Conservation (phyloP, 768 basidiomycete genomes). For the Russula sp. region DNA sequence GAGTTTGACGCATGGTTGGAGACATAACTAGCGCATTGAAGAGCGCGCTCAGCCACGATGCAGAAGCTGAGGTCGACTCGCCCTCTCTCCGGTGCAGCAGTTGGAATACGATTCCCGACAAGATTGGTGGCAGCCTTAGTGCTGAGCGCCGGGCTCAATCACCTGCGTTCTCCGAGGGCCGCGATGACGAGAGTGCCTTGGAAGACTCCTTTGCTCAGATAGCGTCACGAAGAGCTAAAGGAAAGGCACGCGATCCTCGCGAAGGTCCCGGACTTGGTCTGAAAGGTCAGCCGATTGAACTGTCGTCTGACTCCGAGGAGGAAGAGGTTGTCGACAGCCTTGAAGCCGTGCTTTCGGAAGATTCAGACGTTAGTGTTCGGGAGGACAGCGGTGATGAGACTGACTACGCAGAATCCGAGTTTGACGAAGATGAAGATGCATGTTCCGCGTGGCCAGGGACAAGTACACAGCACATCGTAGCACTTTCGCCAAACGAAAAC, state of each 20-base stretch:
- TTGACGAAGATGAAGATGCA: constrained; percentile 30
- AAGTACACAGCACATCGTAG: constrained; percentile 7
- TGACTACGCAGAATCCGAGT: constrained; percentile 31
- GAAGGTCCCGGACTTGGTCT: constrained; percentile 55
- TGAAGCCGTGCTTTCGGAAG: constrained; percentile 38
- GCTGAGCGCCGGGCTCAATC: constrained; percentile 19
- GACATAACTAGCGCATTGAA: constrained; percentile 57
- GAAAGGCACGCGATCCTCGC: constrained; percentile 59
- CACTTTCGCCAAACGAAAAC: constrained; percentile 28
- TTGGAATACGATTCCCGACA: constrained; percentile 20
- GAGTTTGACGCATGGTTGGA: constrained; percentile 70
- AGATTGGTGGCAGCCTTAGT: constrained; percentile 22
- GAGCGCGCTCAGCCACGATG: constrained; percentile 53
- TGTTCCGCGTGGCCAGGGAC: constrained; percentile 28
- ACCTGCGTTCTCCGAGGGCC: constrained; percentile 32
- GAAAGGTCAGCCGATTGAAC: constrained; percentile 48
- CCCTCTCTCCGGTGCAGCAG: constrained; percentile 4
- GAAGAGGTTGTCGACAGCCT: constrained; percentile 37
- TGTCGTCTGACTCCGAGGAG: constrained; percentile 41
- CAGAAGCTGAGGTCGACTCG: constrained; percentile 26
- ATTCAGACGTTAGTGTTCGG: constrained; percentile 49
- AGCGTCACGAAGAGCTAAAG: constrained; percentile 46
- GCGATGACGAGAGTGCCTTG: constrained; percentile 36
- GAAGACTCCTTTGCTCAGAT: constrained; percentile 61
- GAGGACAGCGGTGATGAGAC: constrained; percentile 28